These are phyloP conservation scores for Eremothecium gossypii DNA, from an alignment of 1,139 yeast genomes.

Conservation along the genomic window DNA sequence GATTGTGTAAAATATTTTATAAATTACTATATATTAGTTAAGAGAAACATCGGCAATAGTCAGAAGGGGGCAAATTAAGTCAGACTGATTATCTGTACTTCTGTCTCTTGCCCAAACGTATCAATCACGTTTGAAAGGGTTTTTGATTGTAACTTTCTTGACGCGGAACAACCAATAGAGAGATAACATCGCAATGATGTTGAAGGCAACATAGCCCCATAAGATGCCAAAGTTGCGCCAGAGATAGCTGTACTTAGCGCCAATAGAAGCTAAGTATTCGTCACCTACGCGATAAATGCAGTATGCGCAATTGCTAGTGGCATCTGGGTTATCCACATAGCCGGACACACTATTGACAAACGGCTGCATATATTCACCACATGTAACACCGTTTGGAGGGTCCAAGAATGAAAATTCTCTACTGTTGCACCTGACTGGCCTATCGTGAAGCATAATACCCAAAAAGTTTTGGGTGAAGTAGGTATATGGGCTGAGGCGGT, in stretches of 20 bases:
- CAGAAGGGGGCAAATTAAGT: no score
- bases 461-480: constrained; percentile 56
- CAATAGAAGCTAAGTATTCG: constrained; percentile 39
- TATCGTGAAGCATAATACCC: constrained; percentile 42
- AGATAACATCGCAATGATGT: constrained; percentile 38
- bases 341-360: constrained; percentile 35
- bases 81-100: no score
- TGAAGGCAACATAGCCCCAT: constrained; percentile 48
- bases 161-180: constrained; percentile 35
- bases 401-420: constrained; percentile 43
- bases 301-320: constrained; percentile 47
- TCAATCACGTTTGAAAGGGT: no score
- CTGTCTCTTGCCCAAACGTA: no score
- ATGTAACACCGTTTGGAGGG: constrained; percentile 54
- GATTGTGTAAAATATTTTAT: no score
- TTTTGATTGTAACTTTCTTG: neutral
- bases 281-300: constrained; percentile 49
- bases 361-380: constrained; percentile 42
- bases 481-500: constrained; percentile 61
- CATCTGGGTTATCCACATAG: constrained; percentile 44
- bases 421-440: constrained; percentile 43
- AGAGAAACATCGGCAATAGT: no score
- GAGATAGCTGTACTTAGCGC: constrained; percentile 38
- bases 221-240: constrained; percentile 64
- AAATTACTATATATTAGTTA: no score